Evolutionary conservation across 2,329 filamentous ascomycete genomes (phyloP), one percentile per base, ranked within the genome.

Genomic region (Fusarium nematophilum): DNA sequence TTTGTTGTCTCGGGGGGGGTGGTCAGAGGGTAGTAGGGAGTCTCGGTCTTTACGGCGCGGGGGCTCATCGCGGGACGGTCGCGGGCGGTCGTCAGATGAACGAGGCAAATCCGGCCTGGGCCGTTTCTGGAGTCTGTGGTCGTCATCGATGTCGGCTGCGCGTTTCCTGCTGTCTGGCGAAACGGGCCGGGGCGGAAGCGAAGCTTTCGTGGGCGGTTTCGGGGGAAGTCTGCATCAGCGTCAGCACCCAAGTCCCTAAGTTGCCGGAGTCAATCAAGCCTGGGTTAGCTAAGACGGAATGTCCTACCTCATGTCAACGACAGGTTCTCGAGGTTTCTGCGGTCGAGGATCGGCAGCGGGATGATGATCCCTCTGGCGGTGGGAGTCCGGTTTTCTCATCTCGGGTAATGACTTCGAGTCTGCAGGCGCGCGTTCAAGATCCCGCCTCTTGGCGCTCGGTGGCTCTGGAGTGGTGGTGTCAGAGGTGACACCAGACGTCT

Each of bases 81-180:
- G 70, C 45, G 65, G 62, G 45, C 72, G 67, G 10, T 76, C 74
- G 31, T 77, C 76, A 31, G 54, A 44, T 17, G 64, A 57, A 33
- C 71, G 73, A 50, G 65, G 57, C 11, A 68, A 52, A 18, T 83
- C 81, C 15, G 78, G 70, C 53, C 75, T 80, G 18, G 72, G 69
- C 51, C 82, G 78, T 69, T 86, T 86, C 47, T 73, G 74, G 2
- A 78, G 74, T 48, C 81, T 77, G 18, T 66, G 54, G 26, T 77
- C 75, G 21, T 81, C 80, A 15, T 83, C 79, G 6, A 59, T 43
- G 13, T 85, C 82, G 11, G 74, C 70, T 9, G 68, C 57, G 33
- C 82, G 81, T 71, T 84, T 85, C 63, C 77, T 81, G 57, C 69
- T 78, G 43, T 81, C 78, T 7, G 76, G 79, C 31, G 76, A 81